Evolutionary conservation across 805 yeast species (phyloP).

Genomic region (Wickerhamiella sergipiensis): DNA sequence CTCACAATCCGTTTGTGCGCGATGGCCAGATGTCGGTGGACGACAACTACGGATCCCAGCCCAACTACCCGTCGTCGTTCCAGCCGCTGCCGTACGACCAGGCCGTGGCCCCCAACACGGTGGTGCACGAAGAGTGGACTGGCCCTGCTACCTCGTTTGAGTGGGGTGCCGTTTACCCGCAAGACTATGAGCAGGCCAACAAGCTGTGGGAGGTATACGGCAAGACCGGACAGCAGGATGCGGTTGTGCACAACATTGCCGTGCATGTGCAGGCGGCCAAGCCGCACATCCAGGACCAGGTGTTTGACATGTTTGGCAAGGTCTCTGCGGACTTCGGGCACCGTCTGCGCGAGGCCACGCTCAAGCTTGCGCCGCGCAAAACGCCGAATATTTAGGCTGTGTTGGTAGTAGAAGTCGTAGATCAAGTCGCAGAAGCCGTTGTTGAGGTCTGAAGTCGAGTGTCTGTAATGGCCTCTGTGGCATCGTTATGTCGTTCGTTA

Average conservation of each 20-base stretch:
- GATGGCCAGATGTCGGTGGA: constrained; percentile 45
- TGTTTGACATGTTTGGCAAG: constrained; percentile 59
- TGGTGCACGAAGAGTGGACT: constrained; percentile 63
- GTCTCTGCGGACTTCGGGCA: constrained; percentile 58
- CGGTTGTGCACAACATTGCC: constrained; percentile 73
- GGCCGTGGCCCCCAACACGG: constrained; percentile 18
- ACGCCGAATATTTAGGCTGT: not conserved
- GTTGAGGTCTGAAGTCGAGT: no score
- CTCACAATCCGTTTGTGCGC: constrained; percentile 36
- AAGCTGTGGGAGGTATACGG: constrained; percentile 68
- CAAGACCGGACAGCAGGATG: constrained; percentile 68
- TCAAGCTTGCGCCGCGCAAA: constrained; percentile 31
- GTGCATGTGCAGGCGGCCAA: constrained; percentile 56
- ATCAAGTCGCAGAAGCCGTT: no score
- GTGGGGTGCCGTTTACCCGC: constrained; percentile 60
- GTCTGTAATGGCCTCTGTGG: no score
- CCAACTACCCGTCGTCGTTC: constrained; percentile 38
- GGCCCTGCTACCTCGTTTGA: constrained; percentile 78
- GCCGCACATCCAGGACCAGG: constrained; percentile 65
- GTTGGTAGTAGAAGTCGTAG: not conserved
- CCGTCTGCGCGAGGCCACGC: constrained; percentile 50
- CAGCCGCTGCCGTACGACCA: constrained; percentile 24
- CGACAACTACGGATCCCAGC: constrained; percentile 35
- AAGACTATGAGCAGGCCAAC: constrained; percentile 67
- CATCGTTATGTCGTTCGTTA: no score